These are phyloP conservation scores for Dactylonectria estremocensis DNA, from an alignment of 2,329 filamentous ascomycete species.

Conservation along the genomic window DNA sequence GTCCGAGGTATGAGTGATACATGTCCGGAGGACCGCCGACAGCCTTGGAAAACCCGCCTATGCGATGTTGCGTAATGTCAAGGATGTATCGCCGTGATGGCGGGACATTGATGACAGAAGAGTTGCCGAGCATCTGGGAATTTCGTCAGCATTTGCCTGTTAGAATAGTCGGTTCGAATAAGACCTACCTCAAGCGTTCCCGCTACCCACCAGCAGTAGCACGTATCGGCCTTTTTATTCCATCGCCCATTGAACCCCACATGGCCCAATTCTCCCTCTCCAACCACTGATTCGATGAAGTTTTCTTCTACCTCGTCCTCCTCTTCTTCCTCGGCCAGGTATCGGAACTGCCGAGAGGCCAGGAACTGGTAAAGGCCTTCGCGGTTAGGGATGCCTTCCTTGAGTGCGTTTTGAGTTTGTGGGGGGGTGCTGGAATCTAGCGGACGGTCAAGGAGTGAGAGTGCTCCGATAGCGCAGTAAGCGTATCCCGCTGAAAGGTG, in stretches of 20 bases:
- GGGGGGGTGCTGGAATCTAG: constrained; percentile 49
- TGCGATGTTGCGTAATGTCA: constrained; percentile 86
- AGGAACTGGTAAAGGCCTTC: constrained; percentile 67
- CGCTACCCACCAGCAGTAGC: constrained; percentile 94
- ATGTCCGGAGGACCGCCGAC: constrained; percentile 81
- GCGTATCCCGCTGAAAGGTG: constrained; percentile 81
- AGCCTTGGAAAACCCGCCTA: constrained; percentile 86
- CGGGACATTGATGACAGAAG: constrained; percentile 69
- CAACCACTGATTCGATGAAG: constrained; percentile 54
- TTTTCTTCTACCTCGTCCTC: constrained; percentile 62
- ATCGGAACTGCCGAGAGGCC: constrained; percentile 75
- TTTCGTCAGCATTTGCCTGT: constrained; percentile 15
- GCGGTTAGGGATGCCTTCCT: constrained; percentile 54
- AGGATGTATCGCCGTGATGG: constrained; percentile 85
- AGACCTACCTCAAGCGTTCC: constrained; percentile 69
- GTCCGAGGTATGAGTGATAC: constrained; percentile 90
- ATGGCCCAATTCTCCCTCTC: constrained; percentile 57
- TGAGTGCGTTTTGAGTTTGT: constrained; percentile 46
- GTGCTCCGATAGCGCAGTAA: constrained; percentile 86
- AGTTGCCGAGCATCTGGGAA: constrained; percentile 70
- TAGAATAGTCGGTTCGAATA: too few species aligned
- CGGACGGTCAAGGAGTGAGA: constrained; percentile 81
- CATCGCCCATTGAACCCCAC: constrained; percentile 91
- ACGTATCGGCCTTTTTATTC: constrained; percentile 95
- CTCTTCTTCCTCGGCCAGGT: constrained; percentile 65